Conservation (phyloP, 345 rosid genomes). For the Lepidium aucheri region DNA sequence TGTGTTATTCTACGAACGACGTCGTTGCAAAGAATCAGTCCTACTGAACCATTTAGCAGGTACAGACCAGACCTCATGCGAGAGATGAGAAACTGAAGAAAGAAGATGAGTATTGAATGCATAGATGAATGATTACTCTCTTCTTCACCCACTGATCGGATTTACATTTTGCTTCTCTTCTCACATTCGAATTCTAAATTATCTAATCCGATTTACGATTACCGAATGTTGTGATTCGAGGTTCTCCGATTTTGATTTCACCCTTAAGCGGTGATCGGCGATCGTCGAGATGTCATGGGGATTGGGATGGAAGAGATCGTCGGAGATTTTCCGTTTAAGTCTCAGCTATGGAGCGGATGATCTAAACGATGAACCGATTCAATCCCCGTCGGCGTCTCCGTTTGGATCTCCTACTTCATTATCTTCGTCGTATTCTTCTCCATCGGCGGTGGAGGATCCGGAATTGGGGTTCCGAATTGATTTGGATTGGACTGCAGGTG, state of each 20-base stretch:
- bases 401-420: conserved; percentile 34
- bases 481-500: conserved; percentile 87
- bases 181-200: background rate
- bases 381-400: conserved; percentile 36
- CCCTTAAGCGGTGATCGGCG: conserved; percentile 14
- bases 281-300: conserved; percentile 81
- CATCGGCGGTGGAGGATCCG: conserved; percentile 45
- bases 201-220: background rate
- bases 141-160: background rate
- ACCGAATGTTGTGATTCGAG: background rate
- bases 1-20: background rate
- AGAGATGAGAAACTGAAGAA: background rate
- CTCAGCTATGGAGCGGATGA: conserved; percentile 73
- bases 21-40: background rate
- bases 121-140: background rate
- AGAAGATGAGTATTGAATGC: background rate
- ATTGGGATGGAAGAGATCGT: conserved; percentile 89
- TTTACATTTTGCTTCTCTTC: background rate
- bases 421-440: conserved; percentile 25
- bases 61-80: background rate
- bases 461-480: conserved; percentile 65
- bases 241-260: conserved; percentile 7
- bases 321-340: conserved; percentile 67
- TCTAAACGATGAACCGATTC: conserved; percentile 41
- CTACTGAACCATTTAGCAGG: background rate